A percentile compares a stretch with the other conserved stretches of the same genome.
phyloP scores from a whole-genome alignment of 768 basidiomycete species.

The Tulasnella sp. region DNA sequence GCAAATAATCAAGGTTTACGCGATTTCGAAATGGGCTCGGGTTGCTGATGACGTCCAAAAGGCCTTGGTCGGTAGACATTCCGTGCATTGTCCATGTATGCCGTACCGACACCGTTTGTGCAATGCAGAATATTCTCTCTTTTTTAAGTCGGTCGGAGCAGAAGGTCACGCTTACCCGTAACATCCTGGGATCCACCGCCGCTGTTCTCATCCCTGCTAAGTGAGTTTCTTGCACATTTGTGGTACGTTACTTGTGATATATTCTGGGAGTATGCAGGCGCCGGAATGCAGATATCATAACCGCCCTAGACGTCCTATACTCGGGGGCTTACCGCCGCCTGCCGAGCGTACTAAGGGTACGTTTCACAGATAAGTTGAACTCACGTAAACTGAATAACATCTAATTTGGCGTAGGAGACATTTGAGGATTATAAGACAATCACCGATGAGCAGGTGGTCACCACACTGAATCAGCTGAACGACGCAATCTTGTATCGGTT shows the following conservation, averaged over 20 bases:
- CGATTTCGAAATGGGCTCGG: constrained; percentile 57
- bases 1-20: background rate
- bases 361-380: constrained; percentile 1
- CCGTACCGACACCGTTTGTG: background rate
- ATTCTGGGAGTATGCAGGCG: constrained; percentile 36
- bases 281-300: constrained; percentile 86
- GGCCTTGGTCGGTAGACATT: constrained; percentile 45
- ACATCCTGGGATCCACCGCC: background rate
- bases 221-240: background rate
- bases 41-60: constrained; percentile 76
- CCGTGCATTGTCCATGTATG: background rate
- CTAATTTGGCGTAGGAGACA: constrained; percentile 2
- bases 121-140: background rate
- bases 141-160: background rate
- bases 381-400: background rate
- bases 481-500: constrained; percentile 67
- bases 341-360: constrained; percentile 67
- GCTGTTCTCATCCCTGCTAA: background rate
- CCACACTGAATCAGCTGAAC: constrained; percentile 60
- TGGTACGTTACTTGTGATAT: background rate
- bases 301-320: constrained; percentile 79
- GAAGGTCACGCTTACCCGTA: background rate
- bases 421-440: constrained; percentile 34
- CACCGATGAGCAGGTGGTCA: constrained; percentile 50
- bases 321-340: constrained; percentile 77